Percentiles rank a stretch among this genome's conserved stretches.
phyloP scores from a whole-genome alignment of 768 basidiomycete genomes.

The Amanita rubescens region DNA sequence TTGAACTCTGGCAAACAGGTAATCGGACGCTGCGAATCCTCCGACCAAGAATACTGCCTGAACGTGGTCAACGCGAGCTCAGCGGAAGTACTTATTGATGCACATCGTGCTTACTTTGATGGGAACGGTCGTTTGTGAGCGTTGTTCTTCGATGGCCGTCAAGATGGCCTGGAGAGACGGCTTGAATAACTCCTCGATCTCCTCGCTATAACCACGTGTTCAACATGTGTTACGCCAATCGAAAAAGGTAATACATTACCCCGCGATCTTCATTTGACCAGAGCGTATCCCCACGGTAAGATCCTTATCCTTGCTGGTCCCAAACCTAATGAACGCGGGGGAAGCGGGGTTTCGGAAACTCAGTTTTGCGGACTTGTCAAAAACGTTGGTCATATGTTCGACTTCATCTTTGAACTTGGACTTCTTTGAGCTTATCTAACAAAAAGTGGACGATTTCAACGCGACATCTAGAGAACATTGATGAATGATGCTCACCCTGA shows the following conservation, averaged over 20 bases:
- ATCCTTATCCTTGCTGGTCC: slow-evolving; percentile 35
- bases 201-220: neutral
- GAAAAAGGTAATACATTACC: slow-evolving; percentile 15
- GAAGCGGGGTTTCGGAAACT: slow-evolving; percentile 32
- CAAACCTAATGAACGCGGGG: slow-evolving; percentile 41
- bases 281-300: slow-evolving; percentile 30
- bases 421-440: slow-evolving; percentile 24
- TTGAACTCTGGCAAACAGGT: slow-evolving; percentile 39
- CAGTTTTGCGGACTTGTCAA: slow-evolving; percentile 39
- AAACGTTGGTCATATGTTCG: neutral
- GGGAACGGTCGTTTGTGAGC: neutral
- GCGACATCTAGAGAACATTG: neutral
- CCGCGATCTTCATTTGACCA: slow-evolving; percentile 38
- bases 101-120: slow-evolving; percentile 4
- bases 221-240: neutral
- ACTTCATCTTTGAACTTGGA: slow-evolving; percentile 7
- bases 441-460: slow-evolving; percentile 11
- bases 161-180: slow-evolving; percentile 4
- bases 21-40: slow-evolving; percentile 52
- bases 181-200: slow-evolving; percentile 1
- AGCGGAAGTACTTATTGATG: neutral
- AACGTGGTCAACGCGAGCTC: slow-evolving; percentile 9
- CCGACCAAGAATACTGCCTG: slow-evolving; percentile 44
- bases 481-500: slow-evolving; percentile 19
- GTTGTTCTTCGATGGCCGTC: neutral